Base-by-base conservation (phyloP, 1,139 yeast genomes). In the Sugiyamaella neomexicana region DNA sequence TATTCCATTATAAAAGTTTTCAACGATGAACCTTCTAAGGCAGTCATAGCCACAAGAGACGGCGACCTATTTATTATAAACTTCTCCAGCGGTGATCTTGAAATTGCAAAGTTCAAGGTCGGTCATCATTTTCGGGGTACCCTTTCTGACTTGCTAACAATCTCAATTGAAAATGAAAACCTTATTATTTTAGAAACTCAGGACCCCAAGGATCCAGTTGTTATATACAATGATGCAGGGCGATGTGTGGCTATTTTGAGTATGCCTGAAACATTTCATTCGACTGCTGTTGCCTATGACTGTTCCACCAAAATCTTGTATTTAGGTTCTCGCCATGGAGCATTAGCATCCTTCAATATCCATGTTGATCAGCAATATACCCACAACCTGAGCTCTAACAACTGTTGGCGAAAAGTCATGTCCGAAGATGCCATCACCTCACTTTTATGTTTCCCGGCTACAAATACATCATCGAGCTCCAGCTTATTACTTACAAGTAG, bases 361-460 rank as follows among this genome's bases (percentile, higher is more conserved):
- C 53, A 56, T 0, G 60, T 62, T 5, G 47, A 62, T 1, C 62
- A 65, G 4, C 58, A 58, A 2, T 62, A 58, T 4, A 54, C 34
- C 64, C 72, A 5, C 57, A 45, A 27, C 20, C 27, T 46, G 7
- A 56, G 60, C n/a, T 56, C 64, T 25, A 52, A 65, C 2, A 62
- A 67, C 1, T 62, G 78, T 13, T 79, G 79, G 72, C 79, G 81
- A 60, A 82, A 82, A 60, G 62, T 86, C 10, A 76, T 82, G 12
- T 74, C 81, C 1, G 95, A 95, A n/a, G 96, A 89, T 63, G 81
- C 95, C 0, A 80, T 86, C 3, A 83, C 96, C 0, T 77, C 84
- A 0, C 70, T 86, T 1, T 71, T 73, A 6, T 23, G 51, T 5
- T 16, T 50, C 31, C 38, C 49, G 7, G 37, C 58, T 10, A 31